These are phyloP conservation scores for Zymoseptoria tritici DNA, from an alignment of 2,329 filamentous ascomycete species.

Conservation along the genomic window DNA sequence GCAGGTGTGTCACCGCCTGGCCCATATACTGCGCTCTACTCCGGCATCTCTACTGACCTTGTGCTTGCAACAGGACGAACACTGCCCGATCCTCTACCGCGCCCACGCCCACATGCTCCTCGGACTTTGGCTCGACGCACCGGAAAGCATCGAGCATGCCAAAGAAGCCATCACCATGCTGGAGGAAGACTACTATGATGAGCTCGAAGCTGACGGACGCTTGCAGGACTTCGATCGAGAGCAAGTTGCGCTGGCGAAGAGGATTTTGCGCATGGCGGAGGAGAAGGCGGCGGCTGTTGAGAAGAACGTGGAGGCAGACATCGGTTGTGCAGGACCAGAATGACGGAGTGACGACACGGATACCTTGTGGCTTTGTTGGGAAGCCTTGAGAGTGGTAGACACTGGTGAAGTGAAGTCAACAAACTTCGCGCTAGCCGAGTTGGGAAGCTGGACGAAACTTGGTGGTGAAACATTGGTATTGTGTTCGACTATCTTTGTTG, in stretches of 20 bases:
- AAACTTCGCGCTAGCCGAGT: neutral
- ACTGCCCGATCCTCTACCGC: too few relatives aligned
- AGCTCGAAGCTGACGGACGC: too few relatives aligned
- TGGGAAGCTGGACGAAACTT: neutral
- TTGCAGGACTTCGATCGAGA: neutral
- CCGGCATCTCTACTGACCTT: too few relatives aligned
- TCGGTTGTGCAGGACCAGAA: neutral
- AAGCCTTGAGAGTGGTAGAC: neutral
- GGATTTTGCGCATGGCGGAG: neutral
- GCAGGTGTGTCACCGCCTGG: too few relatives aligned
- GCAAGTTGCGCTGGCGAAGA: neutral
- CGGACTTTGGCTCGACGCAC: too few relatives aligned
- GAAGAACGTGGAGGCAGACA: neutral
- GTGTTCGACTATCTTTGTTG: neutral
- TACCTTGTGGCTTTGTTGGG: neutral
- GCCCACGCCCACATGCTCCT: too few relatives aligned
- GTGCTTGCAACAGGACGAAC: too few relatives aligned
- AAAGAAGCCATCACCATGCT: too few relatives aligned
- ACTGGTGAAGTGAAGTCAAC: neutral
- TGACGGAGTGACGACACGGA: neutral
- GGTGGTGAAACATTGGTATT: neutral
- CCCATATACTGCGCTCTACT: too few relatives aligned
- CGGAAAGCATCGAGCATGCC: too few relatives aligned
- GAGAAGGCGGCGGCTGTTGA: neutral
- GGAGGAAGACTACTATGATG: too few relatives aligned